Conservation (phyloP, 169 alveolate genomes). For the Plasmodium yoelii region DNA sequence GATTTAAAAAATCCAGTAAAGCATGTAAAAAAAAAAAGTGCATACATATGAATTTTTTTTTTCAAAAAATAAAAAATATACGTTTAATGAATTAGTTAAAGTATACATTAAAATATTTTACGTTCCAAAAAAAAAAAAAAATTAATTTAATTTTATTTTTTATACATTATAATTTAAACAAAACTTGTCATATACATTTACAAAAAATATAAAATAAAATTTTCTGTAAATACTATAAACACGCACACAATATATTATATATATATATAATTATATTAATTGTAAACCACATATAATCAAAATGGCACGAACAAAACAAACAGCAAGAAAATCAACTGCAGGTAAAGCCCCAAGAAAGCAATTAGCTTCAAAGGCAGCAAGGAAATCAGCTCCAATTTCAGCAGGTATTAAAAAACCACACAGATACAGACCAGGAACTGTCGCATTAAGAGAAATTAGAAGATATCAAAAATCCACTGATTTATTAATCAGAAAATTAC, state of each 20-base stretch:
- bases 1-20: background rate
- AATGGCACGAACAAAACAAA: slow-evolving; percentile 98
- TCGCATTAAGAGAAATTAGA: slow-evolving; percentile 98
- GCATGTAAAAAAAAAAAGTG: background rate
- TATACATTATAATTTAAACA: slow-evolving; percentile 7
- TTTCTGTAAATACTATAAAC: slow-evolving; percentile 15
- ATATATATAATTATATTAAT: slow-evolving; percentile 6
- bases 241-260: slow-evolving; percentile 5
- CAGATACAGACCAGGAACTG: slow-evolving; percentile 99
- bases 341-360: slow-evolving; percentile 98
- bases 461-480: slow-evolving; percentile 98
- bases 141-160: background rate
- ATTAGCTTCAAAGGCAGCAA: slow-evolving; percentile 96
- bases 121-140: slow-evolving; percentile 23
- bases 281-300: slow-evolving; percentile 10
- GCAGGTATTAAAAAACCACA: slow-evolving; percentile 96
- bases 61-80: slow-evolving; percentile 13
- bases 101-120: slow-evolving; percentile 2
- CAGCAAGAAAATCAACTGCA: slow-evolving; percentile 97
- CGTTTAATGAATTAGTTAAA: slow-evolving; percentile 11
- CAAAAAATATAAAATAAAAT: slow-evolving; percentile 1
- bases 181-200: slow-evolving; percentile 32
- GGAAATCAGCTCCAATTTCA: slow-evolving; percentile 94
- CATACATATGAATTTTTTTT: background rate
- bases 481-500: slow-evolving; percentile 97